Conservation (phyloP, 352 stramenopile genomes). For the Phytopythium aichiense region DNA sequence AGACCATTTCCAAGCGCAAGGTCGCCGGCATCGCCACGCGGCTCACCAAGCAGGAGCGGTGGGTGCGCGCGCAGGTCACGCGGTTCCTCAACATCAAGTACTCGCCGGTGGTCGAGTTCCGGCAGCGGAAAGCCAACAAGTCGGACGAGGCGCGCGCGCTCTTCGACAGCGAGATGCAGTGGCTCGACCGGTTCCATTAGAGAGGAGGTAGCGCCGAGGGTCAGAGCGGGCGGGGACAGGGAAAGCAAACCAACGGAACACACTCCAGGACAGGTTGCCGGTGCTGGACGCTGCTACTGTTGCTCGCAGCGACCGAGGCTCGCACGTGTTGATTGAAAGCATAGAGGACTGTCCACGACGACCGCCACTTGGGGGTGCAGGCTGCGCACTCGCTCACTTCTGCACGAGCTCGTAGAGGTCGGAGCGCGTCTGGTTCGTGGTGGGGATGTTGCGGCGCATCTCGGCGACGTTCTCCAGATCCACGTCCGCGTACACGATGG, state of each 20-base stretch:
- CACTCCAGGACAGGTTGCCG: not conserved
- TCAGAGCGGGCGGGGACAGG: not conserved
- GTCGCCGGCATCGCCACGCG: slow-evolving; percentile 54
- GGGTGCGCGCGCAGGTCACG: slow-evolving; percentile 64
- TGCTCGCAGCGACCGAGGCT: not conserved
- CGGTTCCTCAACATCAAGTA: slow-evolving; percentile 84
- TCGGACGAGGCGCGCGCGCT: slow-evolving; percentile 47
- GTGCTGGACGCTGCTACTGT: not conserved
- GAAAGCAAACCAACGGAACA: not conserved
- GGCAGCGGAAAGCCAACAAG: slow-evolving; percentile 61
- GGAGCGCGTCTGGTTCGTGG: slow-evolving; percentile 89
- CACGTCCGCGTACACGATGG: slow-evolving; percentile 95
- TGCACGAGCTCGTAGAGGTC: slow-evolving; percentile 95
- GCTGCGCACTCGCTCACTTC: slow-evolving; percentile 40
- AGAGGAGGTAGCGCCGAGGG: not conserved
- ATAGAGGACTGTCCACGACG: not conserved
- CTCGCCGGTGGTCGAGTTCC: slow-evolving; percentile 75
- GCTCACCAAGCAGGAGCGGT: slow-evolving; percentile 60
- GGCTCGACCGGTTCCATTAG: slow-evolving; percentile 41
- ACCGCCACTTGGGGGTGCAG: not conserved
- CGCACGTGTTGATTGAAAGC: slow-evolving; percentile 4
- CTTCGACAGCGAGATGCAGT: slow-evolving; percentile 79
- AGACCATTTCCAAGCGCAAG: slow-evolving; percentile 75
- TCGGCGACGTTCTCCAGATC: slow-evolving; percentile 93
- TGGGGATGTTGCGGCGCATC: slow-evolving; percentile 96